A percentile compares a stretch with the other conserved stretches of the same genome.
Conservation (phyloP, 225 moss, liverwort and hornwort species). For the Antitrichia curtipendula region DNA sequence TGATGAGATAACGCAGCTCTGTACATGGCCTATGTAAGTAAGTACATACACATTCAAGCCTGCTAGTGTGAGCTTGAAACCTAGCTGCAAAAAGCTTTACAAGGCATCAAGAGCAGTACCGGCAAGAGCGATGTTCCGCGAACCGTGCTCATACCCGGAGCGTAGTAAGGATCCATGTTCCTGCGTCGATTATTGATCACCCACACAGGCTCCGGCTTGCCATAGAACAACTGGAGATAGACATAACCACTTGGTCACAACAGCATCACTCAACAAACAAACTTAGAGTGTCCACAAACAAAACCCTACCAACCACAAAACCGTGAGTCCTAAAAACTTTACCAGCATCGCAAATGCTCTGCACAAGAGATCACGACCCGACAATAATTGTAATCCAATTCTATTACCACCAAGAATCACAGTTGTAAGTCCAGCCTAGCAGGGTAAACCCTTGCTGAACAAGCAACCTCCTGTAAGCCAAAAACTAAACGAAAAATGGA, state of each 20-base stretch:
- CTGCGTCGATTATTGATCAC: constrained; percentile 21
- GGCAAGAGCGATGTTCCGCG: constrained; percentile 23
- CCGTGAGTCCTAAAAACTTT: not conserved
- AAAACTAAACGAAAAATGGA: not conserved
- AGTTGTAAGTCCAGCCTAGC: not conserved
- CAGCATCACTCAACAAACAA: not conserved
- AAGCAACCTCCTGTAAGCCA: not conserved
- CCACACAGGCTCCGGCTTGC: constrained; percentile 34
- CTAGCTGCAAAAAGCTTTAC: not conserved
- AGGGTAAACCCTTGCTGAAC: not conserved
- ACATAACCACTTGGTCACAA: not conserved
- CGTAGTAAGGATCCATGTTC: constrained; percentile 17
- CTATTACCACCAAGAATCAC: not conserved
- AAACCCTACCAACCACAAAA: not conserved
- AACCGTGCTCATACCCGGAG: not conserved
- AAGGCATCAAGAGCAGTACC: not conserved
- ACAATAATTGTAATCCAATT: not conserved
- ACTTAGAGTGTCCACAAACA: not conserved
- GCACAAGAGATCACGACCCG: not conserved
- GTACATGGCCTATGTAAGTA: not conserved
- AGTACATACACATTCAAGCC: not conserved
- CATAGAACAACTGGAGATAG: constrained; percentile 24
- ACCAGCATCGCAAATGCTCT: not conserved
- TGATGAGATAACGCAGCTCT: not conserved
- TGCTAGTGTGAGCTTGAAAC: not conserved